These are phyloP conservation scores for Pestalotiopsis sp. DNA, from an alignment of 2,329 filamentous ascomycete species.

Conservation along the genomic window DNA sequence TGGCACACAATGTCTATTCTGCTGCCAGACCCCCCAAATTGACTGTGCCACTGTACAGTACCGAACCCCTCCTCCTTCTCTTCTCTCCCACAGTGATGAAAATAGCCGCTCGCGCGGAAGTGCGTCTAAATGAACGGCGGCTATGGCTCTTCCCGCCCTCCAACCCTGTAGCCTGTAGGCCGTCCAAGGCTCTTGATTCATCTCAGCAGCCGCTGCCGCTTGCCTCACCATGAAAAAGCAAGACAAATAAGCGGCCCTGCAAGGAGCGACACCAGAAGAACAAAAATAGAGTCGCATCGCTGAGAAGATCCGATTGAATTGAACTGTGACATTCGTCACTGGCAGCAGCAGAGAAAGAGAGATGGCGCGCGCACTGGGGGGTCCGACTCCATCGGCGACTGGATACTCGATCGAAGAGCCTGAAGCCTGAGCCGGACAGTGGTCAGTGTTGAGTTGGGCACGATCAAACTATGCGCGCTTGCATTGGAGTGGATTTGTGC, in stretches of 20 bases:
- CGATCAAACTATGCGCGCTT: background rate
- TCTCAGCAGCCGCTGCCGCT: constrained; percentile 15
- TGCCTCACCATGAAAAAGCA: constrained; percentile 7
- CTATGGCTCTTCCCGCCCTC: constrained; percentile 15
- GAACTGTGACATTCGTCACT: background rate
- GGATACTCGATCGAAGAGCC: background rate
- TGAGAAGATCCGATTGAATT: background rate
- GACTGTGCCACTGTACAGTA: background rate
- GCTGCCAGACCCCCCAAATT: background rate
- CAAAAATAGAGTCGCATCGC: constrained; percentile 5
- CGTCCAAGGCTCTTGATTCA: background rate
- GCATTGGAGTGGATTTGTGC: background rate
- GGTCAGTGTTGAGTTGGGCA: background rate
- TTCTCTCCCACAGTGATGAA: background rate
- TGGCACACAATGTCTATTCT: background rate
- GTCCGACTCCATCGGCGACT: background rate
- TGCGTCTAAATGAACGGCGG: constrained; percentile 1
- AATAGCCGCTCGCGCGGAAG: background rate
- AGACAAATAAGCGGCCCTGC: constrained; percentile 4
- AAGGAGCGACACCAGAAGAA: background rate
- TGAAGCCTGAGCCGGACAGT: background rate
- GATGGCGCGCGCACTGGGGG: background rate
- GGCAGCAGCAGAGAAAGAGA: background rate
- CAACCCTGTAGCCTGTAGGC: constrained; percentile 5
- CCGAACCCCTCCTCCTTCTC: background rate